Base-by-base conservation (phyloP, 202 grass and related monocot species). In the Dendrocalamus latiflorus region DNA sequence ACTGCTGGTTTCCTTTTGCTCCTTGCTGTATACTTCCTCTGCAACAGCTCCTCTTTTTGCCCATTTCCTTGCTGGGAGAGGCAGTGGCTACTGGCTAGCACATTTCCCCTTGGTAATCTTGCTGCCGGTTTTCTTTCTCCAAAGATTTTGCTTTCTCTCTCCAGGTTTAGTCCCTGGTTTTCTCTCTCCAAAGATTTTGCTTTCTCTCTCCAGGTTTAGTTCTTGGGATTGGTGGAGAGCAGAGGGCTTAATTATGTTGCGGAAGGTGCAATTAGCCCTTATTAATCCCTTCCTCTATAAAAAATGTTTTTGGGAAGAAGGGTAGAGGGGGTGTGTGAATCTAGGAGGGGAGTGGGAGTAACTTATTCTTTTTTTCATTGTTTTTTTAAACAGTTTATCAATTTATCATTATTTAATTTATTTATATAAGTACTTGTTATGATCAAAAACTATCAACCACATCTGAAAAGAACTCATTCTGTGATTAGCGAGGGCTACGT, bases 141-240 rank as follows among this genome's bases (percentile, higher is more conserved):
- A 0, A 13, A 39, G 49, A 17, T 8, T 18, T 45, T 36, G 73
- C 20, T 7, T 11, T 65, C 80, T 64, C 44, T 33, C 43, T n/a
- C 37, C 30, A 30, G 28, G 59, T 54, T 38, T 64, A 41, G 24
- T 51, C 30, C 30, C 6, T 63, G 55, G 24, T 80, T 37, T 41
- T 60, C 38, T 63, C 74, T 68, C 51, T 58, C 13, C 48, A 0
- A 13, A 39, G 49, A 22, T 8, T 18, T 45, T 34, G 72, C 20
- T 7, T 11, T 65, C 80, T 63, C 44, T 30, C 43, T 20, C 37
- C 54, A 41, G 28, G 59, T 54, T 47, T 64, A 41, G 24, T 53
- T 61, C 55, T 74, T 80, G 60, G 76, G 84, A 80, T 86, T 65
- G 26, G 69, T 66, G 26, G 69, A 70, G 53, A 51, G 9, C 14